Evolutionary conservation across 2,329 filamentous ascomycete species (phyloP).

Genomic region (Pseudogymnoascus sp.): DNA sequence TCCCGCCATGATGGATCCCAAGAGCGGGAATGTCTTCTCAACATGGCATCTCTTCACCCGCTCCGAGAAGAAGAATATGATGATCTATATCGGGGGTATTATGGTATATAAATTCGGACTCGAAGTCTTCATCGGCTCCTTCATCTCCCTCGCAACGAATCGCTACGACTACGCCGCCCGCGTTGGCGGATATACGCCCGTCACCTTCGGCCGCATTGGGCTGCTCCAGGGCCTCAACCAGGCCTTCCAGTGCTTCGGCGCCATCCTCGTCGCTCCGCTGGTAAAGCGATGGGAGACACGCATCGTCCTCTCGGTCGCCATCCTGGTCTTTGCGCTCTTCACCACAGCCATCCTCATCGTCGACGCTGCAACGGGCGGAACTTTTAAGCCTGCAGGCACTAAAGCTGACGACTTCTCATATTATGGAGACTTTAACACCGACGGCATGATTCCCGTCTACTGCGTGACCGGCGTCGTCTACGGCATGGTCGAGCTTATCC

Average conservation of each 20-base stretch:
- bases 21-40: not conserved
- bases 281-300: constrained; percentile 40
- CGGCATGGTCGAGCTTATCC: constrained; percentile 44
- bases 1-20: not conserved
- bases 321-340: constrained; percentile 38
- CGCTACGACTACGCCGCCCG: constrained; percentile 38
- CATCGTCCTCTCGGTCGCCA: constrained; percentile 35
- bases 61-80: constrained; percentile 36
- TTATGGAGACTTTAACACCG: constrained; percentile 52
- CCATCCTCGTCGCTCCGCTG: constrained; percentile 41
- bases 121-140: constrained; percentile 42
- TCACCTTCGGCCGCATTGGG: constrained; percentile 39
- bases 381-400: constrained; percentile 28
- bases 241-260: constrained; percentile 41
- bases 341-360: constrained; percentile 40
- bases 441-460: constrained; percentile 42
- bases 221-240: constrained; percentile 41
- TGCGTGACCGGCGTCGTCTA: constrained; percentile 34
- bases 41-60: constrained; percentile 28
- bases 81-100: constrained; percentile 39
- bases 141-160: constrained; percentile 40
- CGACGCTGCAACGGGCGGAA: constrained; percentile 40
- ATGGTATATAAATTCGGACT: constrained; percentile 45
- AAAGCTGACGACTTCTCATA: constrained; percentile 33
- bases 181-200: constrained; percentile 24